Evolutionary conservation across 306 rosid genomes (phyloP).

Genomic region (Vigna mungo): DNA sequence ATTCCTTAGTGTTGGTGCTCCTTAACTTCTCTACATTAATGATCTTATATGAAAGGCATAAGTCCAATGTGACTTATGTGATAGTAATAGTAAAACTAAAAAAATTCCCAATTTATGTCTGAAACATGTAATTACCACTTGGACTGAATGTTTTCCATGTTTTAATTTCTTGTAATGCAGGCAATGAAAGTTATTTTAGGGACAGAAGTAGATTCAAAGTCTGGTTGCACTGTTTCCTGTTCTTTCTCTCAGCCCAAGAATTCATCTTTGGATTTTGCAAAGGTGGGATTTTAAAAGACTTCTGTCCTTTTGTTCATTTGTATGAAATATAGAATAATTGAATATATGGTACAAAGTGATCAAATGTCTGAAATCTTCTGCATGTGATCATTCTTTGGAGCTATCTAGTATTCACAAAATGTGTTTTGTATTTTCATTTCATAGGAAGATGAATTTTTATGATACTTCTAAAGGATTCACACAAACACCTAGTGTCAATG

Average conservation of each 20-base stretch:
- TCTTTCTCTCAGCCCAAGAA: constrained; percentile 51
- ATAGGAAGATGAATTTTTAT: no score
- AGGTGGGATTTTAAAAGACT: constrained; percentile 57
- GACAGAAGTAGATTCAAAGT: constrained; percentile 41
- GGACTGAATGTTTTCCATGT: neutral
- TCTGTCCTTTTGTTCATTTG: no score
- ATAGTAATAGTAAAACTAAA: neutral
- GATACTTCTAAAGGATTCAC: no score
- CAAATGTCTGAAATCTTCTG: no score
- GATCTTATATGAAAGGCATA: neutral
- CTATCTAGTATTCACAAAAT: no score
- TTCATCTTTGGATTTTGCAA: constrained; percentile 86
- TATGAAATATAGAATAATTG: no score
- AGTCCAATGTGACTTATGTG: neutral
- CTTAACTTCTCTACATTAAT: constrained; percentile 5
- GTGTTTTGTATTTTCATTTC: no score
- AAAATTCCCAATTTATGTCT: neutral
- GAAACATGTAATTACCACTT: constrained; percentile 12
- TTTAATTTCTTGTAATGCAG: constrained; percentile 53
- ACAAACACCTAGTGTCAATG: no score
- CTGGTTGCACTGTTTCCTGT: neutral
- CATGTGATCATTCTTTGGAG: no score
- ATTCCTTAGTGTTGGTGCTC: neutral
- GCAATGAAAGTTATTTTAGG: constrained; percentile 22
- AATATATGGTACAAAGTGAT: no score